Evolutionary conservation across 73 alveolate species (phyloP).

Genomic region (Paramecium caudatum): DNA sequence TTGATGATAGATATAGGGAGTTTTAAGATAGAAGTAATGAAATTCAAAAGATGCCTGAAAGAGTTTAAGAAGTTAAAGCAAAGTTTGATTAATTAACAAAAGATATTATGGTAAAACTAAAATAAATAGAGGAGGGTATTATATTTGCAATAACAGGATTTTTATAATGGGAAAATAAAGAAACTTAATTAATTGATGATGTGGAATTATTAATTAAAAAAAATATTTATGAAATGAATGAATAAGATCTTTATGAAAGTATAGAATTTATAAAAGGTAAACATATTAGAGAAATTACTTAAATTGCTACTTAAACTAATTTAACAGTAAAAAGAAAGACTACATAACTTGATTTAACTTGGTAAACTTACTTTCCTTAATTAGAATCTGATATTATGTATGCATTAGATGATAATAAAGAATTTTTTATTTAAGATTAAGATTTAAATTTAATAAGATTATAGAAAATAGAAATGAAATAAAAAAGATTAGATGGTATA

Average conservation of each 20-base stretch:
- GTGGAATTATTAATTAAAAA: constrained; percentile 34
- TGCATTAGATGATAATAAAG: constrained; percentile 40
- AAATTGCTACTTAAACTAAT: not conserved
- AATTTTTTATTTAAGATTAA: not conserved
- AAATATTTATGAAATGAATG: constrained; percentile 52
- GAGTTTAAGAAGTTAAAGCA: not conserved
- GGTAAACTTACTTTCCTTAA: constrained; percentile 26
- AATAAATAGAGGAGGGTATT: not conserved
- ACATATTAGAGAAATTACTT: constrained; percentile 9
- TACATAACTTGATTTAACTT: not conserved
- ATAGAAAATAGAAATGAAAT: constrained; percentile 6
- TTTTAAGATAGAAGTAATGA: not conserved
- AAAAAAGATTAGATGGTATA: constrained; percentile 10
- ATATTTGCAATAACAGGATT: not conserved
- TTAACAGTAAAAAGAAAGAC: not conserved
- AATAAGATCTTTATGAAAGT: not conserved
- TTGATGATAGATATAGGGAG: constrained; percentile 61
- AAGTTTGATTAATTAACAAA: constrained; percentile 33
- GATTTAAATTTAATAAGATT: not conserved
- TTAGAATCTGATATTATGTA: not conserved
- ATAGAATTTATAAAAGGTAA: not conserved
- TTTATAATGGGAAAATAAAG: not conserved
- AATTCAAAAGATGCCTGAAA: not conserved
- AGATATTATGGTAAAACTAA: not conserved
- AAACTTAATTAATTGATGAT: not conserved